Base-by-base conservation (phyloP, 305 asterid species). In the Fraxinus paxiana region DNA sequence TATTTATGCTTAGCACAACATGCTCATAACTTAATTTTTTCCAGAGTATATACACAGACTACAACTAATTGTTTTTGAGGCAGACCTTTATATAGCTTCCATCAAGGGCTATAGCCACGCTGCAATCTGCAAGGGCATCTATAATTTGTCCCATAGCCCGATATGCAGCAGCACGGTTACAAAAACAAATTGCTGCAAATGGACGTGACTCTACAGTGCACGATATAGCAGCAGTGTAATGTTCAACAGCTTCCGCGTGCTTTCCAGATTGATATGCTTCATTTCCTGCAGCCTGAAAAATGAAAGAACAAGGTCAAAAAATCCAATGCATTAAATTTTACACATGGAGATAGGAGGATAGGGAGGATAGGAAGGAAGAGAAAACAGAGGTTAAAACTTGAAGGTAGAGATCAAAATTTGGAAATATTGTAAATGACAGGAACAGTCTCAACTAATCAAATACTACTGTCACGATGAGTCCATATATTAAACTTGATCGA, bases 121-220 rank as follows among this genome's bases (percentile, higher is more conserved):
- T 91, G 91, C 98, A 96, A 87, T 96, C 99, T 56, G 99, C 92
- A 79, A 96, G 88, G 79, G 99, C 99, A 84, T 94, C 99, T 78
- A 91, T 75, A 81, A 90, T 91, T 85, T 96, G 99, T 77, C 97
- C 97, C 96, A 90, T 85, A 80, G 96, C 93, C 80, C 94, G 87
- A 86, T 92, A 94, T 71, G 98, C 98, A 80, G 98, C 98, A 77
- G 99, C 99, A 51, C 99, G 98, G 83, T 96, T 96, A 86, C 99
- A 90, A 35, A 93, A 96, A 84, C 99, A 96, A 77, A 94, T 92
- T 61, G 99, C 97, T 56, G 97, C 84, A 88, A 94, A 96, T 87
- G 98, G 95, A 24, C 91, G 97, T 56, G 99, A 94, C 87, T 94
- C 98, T 77, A 90, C 90, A 80, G 91, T 94, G 81, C 94, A 89